Base-by-base conservation (phyloP, 2,329 filamentous ascomycete species). In the Aspergillus floridensis region DNA sequence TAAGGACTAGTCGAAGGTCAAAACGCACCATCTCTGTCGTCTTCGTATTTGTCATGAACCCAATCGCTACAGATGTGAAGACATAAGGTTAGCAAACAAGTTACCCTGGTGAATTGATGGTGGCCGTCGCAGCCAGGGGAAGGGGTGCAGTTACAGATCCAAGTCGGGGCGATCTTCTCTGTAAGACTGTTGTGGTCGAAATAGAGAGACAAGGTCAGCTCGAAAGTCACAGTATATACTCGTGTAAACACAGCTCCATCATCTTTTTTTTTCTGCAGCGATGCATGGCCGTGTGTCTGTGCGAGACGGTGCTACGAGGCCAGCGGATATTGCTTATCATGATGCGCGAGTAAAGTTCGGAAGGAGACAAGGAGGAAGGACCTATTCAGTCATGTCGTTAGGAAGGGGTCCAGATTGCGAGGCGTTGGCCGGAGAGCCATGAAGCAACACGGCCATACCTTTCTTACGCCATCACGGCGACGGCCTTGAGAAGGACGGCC, bases 1-100 rank as follows among this genome's bases (percentile, higher is more conserved):
- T 35, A 35, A 35, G 32, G 38, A 44, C 11, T 38, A 52, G 38
- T 35, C 35, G 60, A 49, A 41, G 14, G 47, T 56, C 35, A 63
- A 44, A 66, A 74, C 76, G 61, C 64, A 80, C 79, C 70, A 60
- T 80, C 79, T 77, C 88, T 83, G 74, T 88, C 84, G 70, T 91
- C 90, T 75, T 95, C 90, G 74, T 87, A 96, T 73, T 88, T 90
- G 79, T 96, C 91, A 75, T 97, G 93, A 68, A 96, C 91, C 93
- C 93, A 97, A 81, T 96, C 92, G 72, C 91, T 91, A 44, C 24
- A 46, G n/a, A 14, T 35, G 38, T 16, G 26, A 53, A 31, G 16
- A 22, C 41, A 29, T 49, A 53, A 49, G 57, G 57, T 57, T 48
- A 58, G 50, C 48, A 26, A 49, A 31, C 5, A 16, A 38, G 24